Base-by-base conservation (phyloP, 148 eudicot genomes). In the Dysphania ambrosioides region DNA sequence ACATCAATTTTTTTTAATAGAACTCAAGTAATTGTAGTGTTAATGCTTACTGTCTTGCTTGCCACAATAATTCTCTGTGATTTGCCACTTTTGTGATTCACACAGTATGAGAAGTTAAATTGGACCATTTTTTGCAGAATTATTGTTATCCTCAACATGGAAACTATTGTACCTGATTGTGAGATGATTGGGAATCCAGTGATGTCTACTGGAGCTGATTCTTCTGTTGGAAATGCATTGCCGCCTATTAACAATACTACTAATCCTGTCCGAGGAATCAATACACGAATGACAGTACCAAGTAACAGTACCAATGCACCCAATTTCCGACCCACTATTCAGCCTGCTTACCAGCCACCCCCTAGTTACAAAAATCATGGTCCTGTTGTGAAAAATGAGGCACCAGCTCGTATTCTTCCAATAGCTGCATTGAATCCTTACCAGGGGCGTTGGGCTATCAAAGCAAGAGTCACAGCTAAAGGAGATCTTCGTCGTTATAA, bases 381-480 rank as follows among this genome's bases (percentile, higher is more conserved):
- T 62, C 83, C 99, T 76, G 93, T 96, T 49, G 87, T 92, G 90
- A 96, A 88, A 82, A 96, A 96, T 70, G 99, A 96, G 68, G 99
- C 99, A 61, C 97, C 99, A 5, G 94, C 99, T 29, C 91, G 97
- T 53, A 83, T 92, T 53, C 88, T 96, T 72, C 97, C 99, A 42
- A 96, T 96, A 73, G 84, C 92, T 73, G 97, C 97, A 34, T 77
- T 96, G 82, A 96, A 92, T 85, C 99, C 99, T 78, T 96, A 96
- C 75, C 99, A 96, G 71, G 99, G 99, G 27, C 92, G 99, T 19
- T 96, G 97, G 99, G 97, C 99, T 65, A 89, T 96, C 58, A 96
- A 96, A 77, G 97, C 99, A 58, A 89, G 99, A 80, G 97, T 96
- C 58, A 96, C 99, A 71, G 91, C 99, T 10, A 96, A 96, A 83